A percentile compares a stretch with the other conserved stretches of the same genome.
Evolutionary conservation across 257 asterid genomes (phyloP).

Genomic region (Salvia splendens): DNA sequence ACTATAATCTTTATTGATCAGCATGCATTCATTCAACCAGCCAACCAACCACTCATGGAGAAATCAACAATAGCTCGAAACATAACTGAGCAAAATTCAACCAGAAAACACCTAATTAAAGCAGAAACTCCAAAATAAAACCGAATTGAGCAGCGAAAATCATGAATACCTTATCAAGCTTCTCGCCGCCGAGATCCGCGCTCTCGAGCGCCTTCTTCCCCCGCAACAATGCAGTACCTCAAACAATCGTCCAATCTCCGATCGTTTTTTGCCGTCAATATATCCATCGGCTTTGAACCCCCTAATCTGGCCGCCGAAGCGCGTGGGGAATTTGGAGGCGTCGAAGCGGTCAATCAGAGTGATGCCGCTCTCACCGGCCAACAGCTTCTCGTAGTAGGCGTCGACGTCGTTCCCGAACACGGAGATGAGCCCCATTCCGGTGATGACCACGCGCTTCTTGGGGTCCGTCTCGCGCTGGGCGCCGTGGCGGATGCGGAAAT

Average conservation of each 20-base stretch:
- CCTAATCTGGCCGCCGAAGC: conserved; percentile 64
- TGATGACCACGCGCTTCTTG: conserved; percentile 60
- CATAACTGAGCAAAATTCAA: conserved; percentile 16
- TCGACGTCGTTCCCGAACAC: conserved; percentile 62
- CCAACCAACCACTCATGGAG: neutral
- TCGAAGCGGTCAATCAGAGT: conserved; percentile 57
- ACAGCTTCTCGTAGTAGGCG: conserved; percentile 53
- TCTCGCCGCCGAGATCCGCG: conserved; percentile 58
- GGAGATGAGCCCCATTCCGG: conserved; percentile 63
- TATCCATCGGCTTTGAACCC: conserved; percentile 52
- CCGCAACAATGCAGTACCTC: conserved; percentile 64
- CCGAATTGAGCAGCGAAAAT: conserved; percentile 12
- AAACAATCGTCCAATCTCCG: conserved; percentile 56
- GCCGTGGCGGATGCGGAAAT: conserved; percentile 46
- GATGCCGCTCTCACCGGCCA: conserved; percentile 62
- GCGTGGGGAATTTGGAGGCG: conserved; percentile 57
- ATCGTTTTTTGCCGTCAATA: conserved; percentile 59
- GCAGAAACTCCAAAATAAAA: neutral
- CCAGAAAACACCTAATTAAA: neutral
- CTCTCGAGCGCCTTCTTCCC: conserved; percentile 55
- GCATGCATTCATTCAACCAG: conserved; percentile 1
- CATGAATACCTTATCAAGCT: conserved; percentile 39
- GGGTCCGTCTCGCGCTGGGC: conserved; percentile 65
- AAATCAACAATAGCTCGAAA: conserved; percentile 8
- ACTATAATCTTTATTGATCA: neutral